A percentile compares a stretch with the other conserved stretches of the same genome.
phyloP scores from a whole-genome alignment of 768 basidiomycete genomes.

The Leccinum obscurum region DNA sequence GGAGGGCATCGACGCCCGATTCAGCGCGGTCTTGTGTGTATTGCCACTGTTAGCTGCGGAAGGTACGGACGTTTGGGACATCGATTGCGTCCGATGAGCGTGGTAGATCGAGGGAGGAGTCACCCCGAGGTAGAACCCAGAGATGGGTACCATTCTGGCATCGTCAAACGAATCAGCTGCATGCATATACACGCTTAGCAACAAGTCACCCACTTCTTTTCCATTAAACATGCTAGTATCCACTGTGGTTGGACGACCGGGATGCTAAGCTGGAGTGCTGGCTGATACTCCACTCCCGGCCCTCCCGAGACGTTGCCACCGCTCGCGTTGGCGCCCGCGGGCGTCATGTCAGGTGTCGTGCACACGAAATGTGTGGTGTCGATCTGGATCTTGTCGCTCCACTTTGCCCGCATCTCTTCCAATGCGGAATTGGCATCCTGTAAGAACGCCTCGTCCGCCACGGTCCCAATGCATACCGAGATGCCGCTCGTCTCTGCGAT shows the following conservation, averaged over 20 bases:
- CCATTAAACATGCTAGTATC: conserved; percentile 86
- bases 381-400: conserved; percentile 92
- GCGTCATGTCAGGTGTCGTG: conserved; percentile 79
- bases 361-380: conserved; percentile 99
- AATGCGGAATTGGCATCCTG: conserved; percentile 83
- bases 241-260: conserved; percentile 95
- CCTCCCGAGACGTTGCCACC: conserved; percentile 52
- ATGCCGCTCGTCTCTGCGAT: conserved; percentile 96
- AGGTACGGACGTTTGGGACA: conserved; percentile 67
- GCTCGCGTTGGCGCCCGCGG: conserved; percentile 53
- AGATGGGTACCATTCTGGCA: conserved; percentile 82
- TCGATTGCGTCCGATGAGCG: conserved; percentile 62
- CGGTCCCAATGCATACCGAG: conserved; percentile 90
- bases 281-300: conserved; percentile 87
- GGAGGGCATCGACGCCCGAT: conserved; percentile 70
- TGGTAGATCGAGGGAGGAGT: conserved; percentile 45
- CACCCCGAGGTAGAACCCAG: conserved; percentile 74
- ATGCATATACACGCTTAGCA: background rate
- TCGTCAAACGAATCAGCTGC: background rate
- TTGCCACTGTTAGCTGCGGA: conserved; percentile 32
- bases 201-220: conserved; percentile 65
- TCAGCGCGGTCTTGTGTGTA: conserved; percentile 39
- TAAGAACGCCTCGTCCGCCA: conserved; percentile 73
- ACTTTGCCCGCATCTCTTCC: conserved; percentile 83
- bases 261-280: conserved; percentile 91